These are phyloP conservation scores for Mortierella alpina DNA, from an alignment of 192 early-diverging fungal species.

Conservation along the genomic window DNA sequence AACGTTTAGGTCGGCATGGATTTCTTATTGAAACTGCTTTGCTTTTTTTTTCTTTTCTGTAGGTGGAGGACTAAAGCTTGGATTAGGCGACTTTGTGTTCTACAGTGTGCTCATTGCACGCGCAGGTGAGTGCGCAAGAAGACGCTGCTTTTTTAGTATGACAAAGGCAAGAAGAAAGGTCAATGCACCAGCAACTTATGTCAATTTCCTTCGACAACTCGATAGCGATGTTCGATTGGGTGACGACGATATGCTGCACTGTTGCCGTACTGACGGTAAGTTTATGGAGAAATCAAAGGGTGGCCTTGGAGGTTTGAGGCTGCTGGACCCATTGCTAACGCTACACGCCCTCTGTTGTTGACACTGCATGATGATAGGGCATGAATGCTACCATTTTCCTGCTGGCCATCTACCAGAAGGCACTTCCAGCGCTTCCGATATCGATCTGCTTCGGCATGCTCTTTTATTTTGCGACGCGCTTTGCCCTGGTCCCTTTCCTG, in stretches of 20 bases:
- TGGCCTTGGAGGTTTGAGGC: not conserved
- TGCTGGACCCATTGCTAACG: not conserved
- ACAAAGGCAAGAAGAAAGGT: not conserved
- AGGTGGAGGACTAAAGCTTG: slow-evolving; percentile 82
- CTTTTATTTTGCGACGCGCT: slow-evolving; percentile 76
- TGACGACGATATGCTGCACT: slow-evolving; percentile 80
- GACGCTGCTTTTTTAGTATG: not conserved
- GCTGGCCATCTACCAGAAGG: slow-evolving; percentile 82
- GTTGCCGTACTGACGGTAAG: slow-evolving; percentile 79
- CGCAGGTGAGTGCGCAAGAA: slow-evolving; percentile 65
- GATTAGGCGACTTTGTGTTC: slow-evolving; percentile 92
- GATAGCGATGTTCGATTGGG: slow-evolving; percentile 81
- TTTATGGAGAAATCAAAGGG: not conserved
- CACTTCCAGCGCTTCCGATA: slow-evolving; percentile 88
- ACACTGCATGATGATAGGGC: slow-evolving; percentile 53
- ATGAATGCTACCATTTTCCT: slow-evolving; percentile 90
- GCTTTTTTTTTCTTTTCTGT: slow-evolving; percentile 47
- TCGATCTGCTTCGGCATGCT: slow-evolving; percentile 88
- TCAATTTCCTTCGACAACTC: slow-evolving; percentile 6
- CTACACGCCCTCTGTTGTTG: not conserved
- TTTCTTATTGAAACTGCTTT: not conserved
- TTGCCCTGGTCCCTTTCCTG: slow-evolving; percentile 61
- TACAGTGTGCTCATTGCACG: slow-evolving; percentile 84
- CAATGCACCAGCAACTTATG: not conserved
- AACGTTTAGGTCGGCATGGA: not conserved